These are phyloP conservation scores for Pyrus betulifolia DNA, from an alignment of 306 rosid species.

Conservation along the genomic window DNA sequence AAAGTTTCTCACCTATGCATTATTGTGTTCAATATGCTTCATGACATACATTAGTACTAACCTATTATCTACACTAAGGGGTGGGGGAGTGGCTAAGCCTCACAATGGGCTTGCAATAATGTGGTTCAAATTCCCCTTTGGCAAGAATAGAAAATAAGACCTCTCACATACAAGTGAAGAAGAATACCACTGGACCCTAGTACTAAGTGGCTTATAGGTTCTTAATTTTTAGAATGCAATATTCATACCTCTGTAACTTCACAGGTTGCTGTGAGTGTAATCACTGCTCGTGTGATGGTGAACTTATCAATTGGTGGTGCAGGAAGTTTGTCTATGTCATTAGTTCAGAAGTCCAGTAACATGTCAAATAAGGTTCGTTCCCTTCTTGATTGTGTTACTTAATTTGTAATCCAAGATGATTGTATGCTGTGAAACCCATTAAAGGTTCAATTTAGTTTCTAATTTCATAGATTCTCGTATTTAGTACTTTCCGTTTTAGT, in stretches of 20 bases:
- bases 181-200: too few relatives aligned
- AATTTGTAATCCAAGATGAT: neutral
- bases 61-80: neutral
- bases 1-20: neutral
- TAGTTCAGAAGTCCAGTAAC: slow-evolving; percentile 57
- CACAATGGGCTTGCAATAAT: too few relatives aligned
- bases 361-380: slow-evolving; percentile 50
- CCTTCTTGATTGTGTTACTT: neutral
- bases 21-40: neutral
- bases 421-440: neutral
- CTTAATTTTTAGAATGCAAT: neutral
- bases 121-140: too few relatives aligned
- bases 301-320: slow-evolving; percentile 47
- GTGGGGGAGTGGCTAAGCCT: too few relatives aligned
- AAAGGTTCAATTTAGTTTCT: neutral
- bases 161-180: too few relatives aligned
- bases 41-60: neutral
- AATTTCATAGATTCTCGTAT: neutral
- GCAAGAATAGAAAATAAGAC: too few relatives aligned
- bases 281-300: slow-evolving; percentile 65
- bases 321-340: slow-evolving; percentile 74
- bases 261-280: slow-evolving; percentile 76
- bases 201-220: neutral
- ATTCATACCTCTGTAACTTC: slow-evolving; percentile 10
- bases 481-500: neutral